A percentile compares a stretch with the other conserved stretches of the same genome.
Evolutionary conservation across 2,329 filamentous ascomycete species (phyloP).

Genomic region (Pseudonectria foliicola): DNA sequence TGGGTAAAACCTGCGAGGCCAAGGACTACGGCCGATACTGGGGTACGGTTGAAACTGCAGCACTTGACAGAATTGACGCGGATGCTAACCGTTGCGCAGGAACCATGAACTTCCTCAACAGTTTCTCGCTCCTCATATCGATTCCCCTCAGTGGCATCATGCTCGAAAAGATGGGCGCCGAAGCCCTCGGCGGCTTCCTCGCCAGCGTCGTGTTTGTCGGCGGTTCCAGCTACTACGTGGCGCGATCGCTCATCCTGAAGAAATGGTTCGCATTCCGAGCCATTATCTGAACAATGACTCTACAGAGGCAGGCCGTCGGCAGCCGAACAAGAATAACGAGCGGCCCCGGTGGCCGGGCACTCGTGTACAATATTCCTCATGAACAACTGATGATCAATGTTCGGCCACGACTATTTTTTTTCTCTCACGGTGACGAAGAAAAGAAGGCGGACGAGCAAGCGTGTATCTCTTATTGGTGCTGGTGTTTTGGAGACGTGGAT

Average conservation of each 20-base stretch:
- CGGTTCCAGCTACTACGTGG: slow-evolving; percentile 24
- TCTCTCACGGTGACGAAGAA: too few species aligned
- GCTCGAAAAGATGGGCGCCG: slow-evolving; percentile 36
- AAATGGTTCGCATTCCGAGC: slow-evolving; percentile 15
- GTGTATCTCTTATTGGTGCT: too few species aligned
- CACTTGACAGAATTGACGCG: not conserved
- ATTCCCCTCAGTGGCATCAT: slow-evolving; percentile 39
- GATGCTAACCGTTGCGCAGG: slow-evolving; percentile 19
- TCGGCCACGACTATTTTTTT: too few species aligned
- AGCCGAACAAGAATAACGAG: slow-evolving; percentile 2
- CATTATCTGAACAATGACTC: slow-evolving; percentile 7
- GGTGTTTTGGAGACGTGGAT: too few species aligned
- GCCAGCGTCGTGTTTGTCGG: slow-evolving; percentile 33
- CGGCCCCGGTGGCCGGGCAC: too few species aligned
- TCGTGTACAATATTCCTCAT: too few species aligned
- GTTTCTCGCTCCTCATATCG: slow-evolving; percentile 37
- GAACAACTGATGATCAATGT: too few species aligned
- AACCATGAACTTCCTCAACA: slow-evolving; percentile 38
- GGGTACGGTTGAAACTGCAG: slow-evolving; percentile 7
- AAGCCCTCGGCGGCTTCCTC: slow-evolving; percentile 38
- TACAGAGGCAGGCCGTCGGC: not conserved
- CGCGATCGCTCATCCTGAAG: slow-evolving; percentile 19
- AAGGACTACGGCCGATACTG: slow-evolving; percentile 40
- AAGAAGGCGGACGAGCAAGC: too few species aligned
- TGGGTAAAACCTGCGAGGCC: slow-evolving; percentile 38